Base-by-base conservation (phyloP, 306 rosid species). In the Dryas octopetala region DNA sequence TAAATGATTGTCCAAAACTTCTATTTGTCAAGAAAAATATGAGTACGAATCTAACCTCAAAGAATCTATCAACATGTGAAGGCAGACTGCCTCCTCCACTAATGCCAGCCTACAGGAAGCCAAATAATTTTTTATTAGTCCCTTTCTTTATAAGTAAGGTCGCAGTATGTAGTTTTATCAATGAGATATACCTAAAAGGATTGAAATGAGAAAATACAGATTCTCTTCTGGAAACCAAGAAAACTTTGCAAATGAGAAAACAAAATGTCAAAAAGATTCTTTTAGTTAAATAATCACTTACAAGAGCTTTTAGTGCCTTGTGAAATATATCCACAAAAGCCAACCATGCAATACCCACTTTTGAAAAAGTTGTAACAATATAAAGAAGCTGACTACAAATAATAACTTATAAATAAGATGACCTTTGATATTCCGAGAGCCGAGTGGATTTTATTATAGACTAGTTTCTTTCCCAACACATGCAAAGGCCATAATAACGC, bases 81-180 rank as follows among this genome's bases (percentile, higher is more conserved):
- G 98, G 86, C 64, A 94, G 87, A 85, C 89, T 91, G 63, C 96
- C 95, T 51, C 98, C 98, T 74, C 97, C 98, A 79, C 97, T 91
- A 79, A 94, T 4, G 80, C 96, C 96, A 75, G 96, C 98, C 98
- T 93, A 90, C 88, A 86, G 16, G 70, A 53, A 52, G 70, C 78
- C 77, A 86, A 64, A 81, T 4, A 79, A 44, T 85, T 26, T 45
- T 17, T 47, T 68, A 76, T 87, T 41, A 51, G 62, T 69, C 62
- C 43, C 67, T 52, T 26, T 23, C 60, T 68, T 58, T 67, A 50
- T 52, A 83, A 87, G 26, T 66, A 46, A 78, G 49, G 43, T 16
- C 70, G 51, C 14, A 49, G 66, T 85, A 67, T 73, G 51, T 57
- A 73, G 71, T 59, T 45, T 76, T 65, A 48, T 58, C 52, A 44